These are phyloP conservation scores for Aspergillus arachidicola DNA, from an alignment of 2,329 filamentous ascomycete species.

Conservation along the genomic window DNA sequence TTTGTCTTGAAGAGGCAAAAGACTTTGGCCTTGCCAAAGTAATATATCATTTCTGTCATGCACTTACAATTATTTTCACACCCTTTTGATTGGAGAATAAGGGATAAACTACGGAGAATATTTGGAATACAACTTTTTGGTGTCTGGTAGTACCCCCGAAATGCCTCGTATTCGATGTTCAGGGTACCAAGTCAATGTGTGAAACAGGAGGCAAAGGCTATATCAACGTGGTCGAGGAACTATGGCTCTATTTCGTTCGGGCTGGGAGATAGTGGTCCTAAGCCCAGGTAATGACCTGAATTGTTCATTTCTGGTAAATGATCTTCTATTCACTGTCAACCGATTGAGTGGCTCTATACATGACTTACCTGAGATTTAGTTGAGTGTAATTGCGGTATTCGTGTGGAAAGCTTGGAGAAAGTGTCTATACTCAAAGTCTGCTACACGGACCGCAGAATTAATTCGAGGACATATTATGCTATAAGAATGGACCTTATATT, in stretches of 20 bases:
- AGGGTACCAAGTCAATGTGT: not conserved
- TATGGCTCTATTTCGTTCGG: not conserved
- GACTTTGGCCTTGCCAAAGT: not conserved
- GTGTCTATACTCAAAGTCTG: not conserved
- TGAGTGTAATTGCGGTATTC: not conserved
- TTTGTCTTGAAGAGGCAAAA: no score
- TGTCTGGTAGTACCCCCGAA: not conserved
- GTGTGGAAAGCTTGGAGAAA: not conserved
- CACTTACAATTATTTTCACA: no score
- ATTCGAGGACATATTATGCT: not conserved
- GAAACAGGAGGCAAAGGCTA: not conserved
- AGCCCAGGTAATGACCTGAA: not conserved
- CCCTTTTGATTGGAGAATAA: no score
- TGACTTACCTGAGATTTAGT: not conserved
- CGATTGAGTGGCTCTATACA: not conserved
- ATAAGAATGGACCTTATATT: not conserved
- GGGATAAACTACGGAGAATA: no score
- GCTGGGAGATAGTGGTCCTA: not conserved
- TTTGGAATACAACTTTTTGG: no score
- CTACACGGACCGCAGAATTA: not conserved
- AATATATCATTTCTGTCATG: not conserved
- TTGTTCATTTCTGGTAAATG: not conserved
- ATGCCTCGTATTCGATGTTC: not conserved
- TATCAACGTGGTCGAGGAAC: not conserved
- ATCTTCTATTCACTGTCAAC: rapidly evolving